These are phyloP conservation scores for Hygrophila difformis DNA, from an alignment of 257 asterid species.

Conservation along the genomic window DNA sequence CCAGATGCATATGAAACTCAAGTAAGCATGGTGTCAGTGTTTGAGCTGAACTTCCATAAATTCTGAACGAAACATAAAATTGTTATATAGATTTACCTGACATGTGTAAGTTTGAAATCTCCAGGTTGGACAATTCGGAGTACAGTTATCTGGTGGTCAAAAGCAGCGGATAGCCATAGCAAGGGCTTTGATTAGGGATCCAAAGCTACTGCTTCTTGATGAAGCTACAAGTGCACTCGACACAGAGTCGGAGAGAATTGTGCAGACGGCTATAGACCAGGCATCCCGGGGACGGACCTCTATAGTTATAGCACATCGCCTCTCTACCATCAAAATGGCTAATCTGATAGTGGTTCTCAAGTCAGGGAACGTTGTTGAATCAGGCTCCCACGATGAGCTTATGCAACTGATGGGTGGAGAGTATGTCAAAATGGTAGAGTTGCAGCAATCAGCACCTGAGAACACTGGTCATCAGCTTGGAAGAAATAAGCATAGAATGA, in stretches of 20 bases:
- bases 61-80: no score
- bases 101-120: constrained; percentile 12
- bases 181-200: constrained; percentile 66
- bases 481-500: constrained; percentile 26
- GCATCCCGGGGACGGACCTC: constrained; percentile 70
- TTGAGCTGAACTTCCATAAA: no score
- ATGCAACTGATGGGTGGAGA: constrained; percentile 44
- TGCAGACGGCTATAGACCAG: constrained; percentile 61
- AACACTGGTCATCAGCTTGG: constrained; percentile 25
- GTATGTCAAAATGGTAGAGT: constrained; percentile 53
- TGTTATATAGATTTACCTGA: background rate
- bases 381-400: constrained; percentile 64
- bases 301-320: constrained; percentile 66
- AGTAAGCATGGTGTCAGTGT: constrained; percentile 28
- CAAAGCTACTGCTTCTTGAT: constrained; percentile 63
- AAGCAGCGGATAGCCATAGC: constrained; percentile 85
- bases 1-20: constrained; percentile 67
- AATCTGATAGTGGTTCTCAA: constrained; percentile 45
- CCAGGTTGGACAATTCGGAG: constrained; percentile 84
- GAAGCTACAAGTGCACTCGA: constrained; percentile 86
- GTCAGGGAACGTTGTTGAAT: constrained; percentile 50
- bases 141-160: constrained; percentile 81
- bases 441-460: constrained; percentile 35
- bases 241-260: constrained; percentile 55
- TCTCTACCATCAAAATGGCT: constrained; percentile 59